These are phyloP conservation scores for Morella rubra DNA, from an alignment of 306 rosid species.

Conservation along the genomic window DNA sequence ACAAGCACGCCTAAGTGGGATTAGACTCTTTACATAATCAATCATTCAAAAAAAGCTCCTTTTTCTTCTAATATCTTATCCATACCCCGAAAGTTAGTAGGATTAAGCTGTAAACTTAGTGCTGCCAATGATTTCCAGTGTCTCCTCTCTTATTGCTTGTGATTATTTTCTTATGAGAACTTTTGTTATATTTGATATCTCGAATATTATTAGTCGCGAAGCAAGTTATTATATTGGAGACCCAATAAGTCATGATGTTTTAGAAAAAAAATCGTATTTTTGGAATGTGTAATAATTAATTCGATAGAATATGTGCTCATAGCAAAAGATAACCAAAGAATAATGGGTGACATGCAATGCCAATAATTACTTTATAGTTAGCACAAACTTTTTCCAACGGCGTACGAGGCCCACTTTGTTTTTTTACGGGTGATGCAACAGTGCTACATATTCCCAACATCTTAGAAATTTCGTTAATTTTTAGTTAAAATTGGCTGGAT, in stretches of 20 bases:
- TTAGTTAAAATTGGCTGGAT: too few relatives aligned
- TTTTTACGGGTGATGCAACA: not conserved
- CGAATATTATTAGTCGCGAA: too few relatives aligned
- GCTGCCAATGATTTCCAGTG: not conserved
- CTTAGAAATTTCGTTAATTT: not conserved
- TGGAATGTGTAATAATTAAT: not conserved
- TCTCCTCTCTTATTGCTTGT: too few relatives aligned
- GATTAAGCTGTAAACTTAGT: not conserved
- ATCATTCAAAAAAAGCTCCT: not conserved
- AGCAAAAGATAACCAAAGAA: not conserved
- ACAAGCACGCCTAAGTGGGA: constrained; percentile 12
- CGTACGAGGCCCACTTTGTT: not conserved
- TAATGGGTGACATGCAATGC: not conserved
- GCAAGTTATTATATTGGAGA: too few relatives aligned
- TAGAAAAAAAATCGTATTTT: too few relatives aligned
- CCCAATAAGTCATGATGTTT: too few relatives aligned
- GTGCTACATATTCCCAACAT: not conserved
- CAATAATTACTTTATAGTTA: not conserved
- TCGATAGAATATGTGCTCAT: too few relatives aligned
- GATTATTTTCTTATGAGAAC: too few relatives aligned
- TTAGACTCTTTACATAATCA: constrained; percentile 23
- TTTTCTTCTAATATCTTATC: not conserved
- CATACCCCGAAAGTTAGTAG: not conserved
- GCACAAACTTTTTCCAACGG: not conserved
- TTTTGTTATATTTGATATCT: too few relatives aligned